A percentile compares a stretch with the other conserved stretches of the same genome.
Conservation (phyloP, 306 rosid genomes). For the Casuarina cunninghamiana region DNA sequence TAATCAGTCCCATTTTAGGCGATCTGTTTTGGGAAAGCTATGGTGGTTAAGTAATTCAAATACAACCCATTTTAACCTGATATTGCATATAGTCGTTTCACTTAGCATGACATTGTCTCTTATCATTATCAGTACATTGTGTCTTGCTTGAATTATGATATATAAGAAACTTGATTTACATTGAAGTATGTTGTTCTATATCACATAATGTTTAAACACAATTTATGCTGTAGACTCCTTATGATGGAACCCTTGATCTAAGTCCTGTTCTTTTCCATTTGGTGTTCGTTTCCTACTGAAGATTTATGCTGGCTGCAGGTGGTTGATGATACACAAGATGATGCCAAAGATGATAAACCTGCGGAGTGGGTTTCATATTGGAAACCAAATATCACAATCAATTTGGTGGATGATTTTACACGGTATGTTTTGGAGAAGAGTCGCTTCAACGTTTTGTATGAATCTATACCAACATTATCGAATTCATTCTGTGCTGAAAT, state of each 20-base stretch:
- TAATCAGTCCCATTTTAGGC: neutral
- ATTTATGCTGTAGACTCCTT: neutral
- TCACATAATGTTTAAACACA: neutral
- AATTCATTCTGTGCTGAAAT: neutral
- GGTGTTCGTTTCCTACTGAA: slow-evolving; percentile 26
- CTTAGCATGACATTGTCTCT: too few relatives aligned
- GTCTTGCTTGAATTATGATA: neutral
- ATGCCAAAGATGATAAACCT: slow-evolving; percentile 61
- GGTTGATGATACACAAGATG: slow-evolving; percentile 57
- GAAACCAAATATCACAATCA: slow-evolving; percentile 89
- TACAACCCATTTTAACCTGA: neutral
- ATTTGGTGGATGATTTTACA: slow-evolving; percentile 91
- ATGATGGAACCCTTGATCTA: slow-evolving; percentile 17
- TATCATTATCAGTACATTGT: neutral
- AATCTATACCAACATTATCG: neutral
- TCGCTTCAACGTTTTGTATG: neutral
- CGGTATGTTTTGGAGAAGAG: slow-evolving; percentile 47
- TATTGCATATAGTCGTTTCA: neutral
- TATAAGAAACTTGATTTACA: neutral
- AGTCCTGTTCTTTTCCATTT: slow-evolving; percentile 9
- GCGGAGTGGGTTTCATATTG: slow-evolving; percentile 83
- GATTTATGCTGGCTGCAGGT: slow-evolving; percentile 47
- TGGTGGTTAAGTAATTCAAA: neutral
- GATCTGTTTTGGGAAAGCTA: neutral
- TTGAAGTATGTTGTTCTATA: neutral